Evolutionary conservation across 2,329 filamentous ascomycete species (phyloP).

Genomic region (Ilyonectria mors-panacis): DNA sequence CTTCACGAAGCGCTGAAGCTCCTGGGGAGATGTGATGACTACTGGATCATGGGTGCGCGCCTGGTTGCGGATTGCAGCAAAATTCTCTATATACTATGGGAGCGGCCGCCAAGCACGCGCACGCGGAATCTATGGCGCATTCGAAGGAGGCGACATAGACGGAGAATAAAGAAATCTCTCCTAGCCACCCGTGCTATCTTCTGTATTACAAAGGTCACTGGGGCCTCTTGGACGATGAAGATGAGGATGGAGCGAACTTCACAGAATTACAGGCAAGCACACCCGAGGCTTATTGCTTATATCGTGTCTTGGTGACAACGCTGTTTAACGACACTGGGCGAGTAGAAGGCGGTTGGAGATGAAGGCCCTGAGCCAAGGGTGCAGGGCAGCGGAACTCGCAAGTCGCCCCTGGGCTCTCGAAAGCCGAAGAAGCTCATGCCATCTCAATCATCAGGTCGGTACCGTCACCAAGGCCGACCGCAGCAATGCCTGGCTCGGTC

Average conservation of each 20-base stretch:
- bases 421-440: no score
- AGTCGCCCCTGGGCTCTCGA: no score
- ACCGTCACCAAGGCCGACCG: slow-evolving; percentile 37
- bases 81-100: slow-evolving; percentile 72
- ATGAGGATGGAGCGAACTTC: slow-evolving; percentile 59
- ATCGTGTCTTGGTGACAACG: slow-evolving; percentile 22
- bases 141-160: slow-evolving; percentile 46
- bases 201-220: slow-evolving; percentile 62
- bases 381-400: no score
- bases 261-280: slow-evolving; percentile 54
- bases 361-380: no score
- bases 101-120: no score
- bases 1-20: slow-evolving; percentile 78
- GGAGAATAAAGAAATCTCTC: slow-evolving; percentile 51
- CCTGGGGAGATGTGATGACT: slow-evolving; percentile 82
- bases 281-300: no score
- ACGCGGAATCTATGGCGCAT: slow-evolving; percentile 47
- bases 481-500: neutral
- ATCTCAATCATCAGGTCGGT: slow-evolving; percentile 55
- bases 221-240: slow-evolving; percentile 61
- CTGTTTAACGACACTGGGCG: slow-evolving; percentile 9
- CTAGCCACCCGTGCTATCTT: no score
- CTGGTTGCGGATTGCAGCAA: slow-evolving; percentile 76
- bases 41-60: slow-evolving; percentile 82
- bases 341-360: no score